Base-by-base conservation (phyloP, 108 stramenopile genomes). In the Pseudonitzschia pungens region DNA sequence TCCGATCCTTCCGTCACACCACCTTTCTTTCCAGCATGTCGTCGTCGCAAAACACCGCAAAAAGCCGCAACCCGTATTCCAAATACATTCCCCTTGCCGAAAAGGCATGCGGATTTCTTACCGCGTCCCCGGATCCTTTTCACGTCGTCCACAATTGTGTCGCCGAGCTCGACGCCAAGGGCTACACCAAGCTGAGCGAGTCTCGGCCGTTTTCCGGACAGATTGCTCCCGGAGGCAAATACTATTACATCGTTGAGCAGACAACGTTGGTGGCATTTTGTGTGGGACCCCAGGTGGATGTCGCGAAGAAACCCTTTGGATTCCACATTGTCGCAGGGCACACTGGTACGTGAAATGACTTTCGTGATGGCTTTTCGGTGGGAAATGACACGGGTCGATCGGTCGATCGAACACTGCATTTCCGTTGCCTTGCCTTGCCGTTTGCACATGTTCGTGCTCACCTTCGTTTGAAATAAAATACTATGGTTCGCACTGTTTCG, bases 201-300 rank as follows among this genome's bases (percentile, higher is more conserved):
- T 70, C 70, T 40, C 74, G 71, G 21, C 74, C 80, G 0, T 76
- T 81, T 24, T 55, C 84, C 65, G 58, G 81, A 64, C 68, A 77
- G 41, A 60, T 90, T 0, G 36, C 71, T 41, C 73, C 86, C 1
- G 89, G 92, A 71, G 96, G 98, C 26, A 96, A 93, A 73, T 98
- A 98, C 76, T 97, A 91, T 77, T 97, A 94, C 81, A 97, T 96
- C 0, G 73, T 94, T 4, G 93, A 98, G 72, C 86, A 88, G 65
- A 92, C 92, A 42, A 93, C 95, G 5, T 55, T 98, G 56, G 92
- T 97, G n/a, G 98, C 97, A 32, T 97, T 98, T 78, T 84, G 20
- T 95, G 97, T n/a, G 96, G 98, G 26, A 24, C 78, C 76, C 16
- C 73, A 87, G 44, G 87, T 77, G 76, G 62, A 77, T 50, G 65